These are phyloP conservation scores for Scedosporium minutisporum DNA, from an alignment of 2,329 filamentous ascomycete genomes.

Conservation along the genomic window DNA sequence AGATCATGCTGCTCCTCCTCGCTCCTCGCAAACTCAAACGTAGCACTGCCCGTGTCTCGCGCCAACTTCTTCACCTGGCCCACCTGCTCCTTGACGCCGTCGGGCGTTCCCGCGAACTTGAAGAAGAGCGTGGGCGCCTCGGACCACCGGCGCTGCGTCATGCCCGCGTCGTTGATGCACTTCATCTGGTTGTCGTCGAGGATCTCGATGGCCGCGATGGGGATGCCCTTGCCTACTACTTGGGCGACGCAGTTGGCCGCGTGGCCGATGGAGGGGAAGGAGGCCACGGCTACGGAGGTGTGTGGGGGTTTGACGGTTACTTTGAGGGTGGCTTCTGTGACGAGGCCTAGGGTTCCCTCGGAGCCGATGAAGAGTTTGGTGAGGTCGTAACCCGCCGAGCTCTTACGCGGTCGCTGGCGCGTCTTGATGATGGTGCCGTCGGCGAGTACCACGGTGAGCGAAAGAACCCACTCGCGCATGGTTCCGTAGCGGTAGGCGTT, in stretches of 20 bases:
- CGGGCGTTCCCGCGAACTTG: constrained; percentile 67
- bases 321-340: constrained; percentile 85
- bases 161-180: constrained; percentile 55
- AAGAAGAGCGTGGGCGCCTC: constrained; percentile 73
- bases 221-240: constrained; percentile 72
- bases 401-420: constrained; percentile 77
- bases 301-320: constrained; percentile 71
- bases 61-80: constrained; percentile 55
- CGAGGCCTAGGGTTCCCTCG: constrained; percentile 82
- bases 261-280: constrained; percentile 48
- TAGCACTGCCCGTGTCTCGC: constrained; percentile 49
- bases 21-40: constrained; percentile 68
- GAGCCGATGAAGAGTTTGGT: constrained; percentile 84
- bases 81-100: constrained; percentile 70
- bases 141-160: constrained; percentile 57
- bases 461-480: constrained; percentile 90
- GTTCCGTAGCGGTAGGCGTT: constrained; percentile 90
- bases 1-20: constrained; percentile 64
- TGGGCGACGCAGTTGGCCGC: constrained; percentile 72
- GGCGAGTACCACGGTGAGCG: constrained; percentile 76
- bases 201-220: constrained; percentile 85
- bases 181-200: constrained; percentile 85
- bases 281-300: constrained; percentile 68
- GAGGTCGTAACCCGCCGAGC: constrained; percentile 83
- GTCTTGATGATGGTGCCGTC: constrained; percentile 89